phyloP scores from a whole-genome alignment of 306 rosid genomes.

The Canavalia ensiformis region DNA sequence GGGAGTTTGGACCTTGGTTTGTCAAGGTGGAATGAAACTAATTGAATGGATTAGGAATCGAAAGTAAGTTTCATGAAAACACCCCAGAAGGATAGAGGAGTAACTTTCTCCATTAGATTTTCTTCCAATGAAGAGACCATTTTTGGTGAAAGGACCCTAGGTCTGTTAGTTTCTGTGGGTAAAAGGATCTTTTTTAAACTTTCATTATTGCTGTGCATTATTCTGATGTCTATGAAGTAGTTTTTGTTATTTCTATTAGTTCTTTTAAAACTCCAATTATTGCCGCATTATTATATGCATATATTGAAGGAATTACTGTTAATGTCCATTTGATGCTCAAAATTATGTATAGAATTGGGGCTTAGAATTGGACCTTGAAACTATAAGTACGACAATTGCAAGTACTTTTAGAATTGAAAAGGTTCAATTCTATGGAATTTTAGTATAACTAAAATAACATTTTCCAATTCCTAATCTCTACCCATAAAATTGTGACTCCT shows the following conservation, averaged over 20 bases:
- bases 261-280: slow-evolving; percentile 15
- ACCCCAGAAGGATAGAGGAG: neutral
- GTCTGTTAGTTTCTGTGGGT: neutral
- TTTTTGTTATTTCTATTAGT: slow-evolving; percentile 6
- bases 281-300: slow-evolving; percentile 22
- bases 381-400: no score
- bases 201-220: neutral
- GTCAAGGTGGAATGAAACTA: neutral
- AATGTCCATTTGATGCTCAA: no score
- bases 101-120: slow-evolving; percentile 20
- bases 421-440: no score
- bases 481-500: no score
- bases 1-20: neutral
- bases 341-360: no score
- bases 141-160: neutral
- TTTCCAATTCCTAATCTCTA: no score
- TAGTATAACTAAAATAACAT: no score
- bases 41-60: slow-evolving; percentile 1
- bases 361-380: no score
- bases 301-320: slow-evolving; percentile 14
- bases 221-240: slow-evolving; percentile 10
- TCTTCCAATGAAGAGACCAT: neutral
- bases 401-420: no score
- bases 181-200: slow-evolving; percentile 4
- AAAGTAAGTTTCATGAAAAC: neutral